These are phyloP conservation scores for Colletotrichum higginsianum DNA, from an alignment of 2,329 filamentous ascomycete genomes.

Conservation along the genomic window DNA sequence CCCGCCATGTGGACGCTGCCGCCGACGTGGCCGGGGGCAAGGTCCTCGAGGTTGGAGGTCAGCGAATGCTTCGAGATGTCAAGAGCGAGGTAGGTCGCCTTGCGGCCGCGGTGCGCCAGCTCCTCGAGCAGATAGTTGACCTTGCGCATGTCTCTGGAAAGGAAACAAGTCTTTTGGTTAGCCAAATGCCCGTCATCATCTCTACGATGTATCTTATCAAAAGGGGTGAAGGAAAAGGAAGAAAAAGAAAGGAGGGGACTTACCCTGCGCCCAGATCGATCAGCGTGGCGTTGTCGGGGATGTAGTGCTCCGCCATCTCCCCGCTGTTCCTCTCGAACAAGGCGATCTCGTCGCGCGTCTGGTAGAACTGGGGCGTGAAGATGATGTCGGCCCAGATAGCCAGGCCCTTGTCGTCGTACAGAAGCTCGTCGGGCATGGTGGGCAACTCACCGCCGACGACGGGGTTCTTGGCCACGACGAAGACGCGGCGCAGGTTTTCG, in stretches of 20 bases:
- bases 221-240: conserved; percentile 28
- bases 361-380: conserved; percentile 57
- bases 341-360: conserved; percentile 57
- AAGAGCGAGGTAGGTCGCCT: conserved; percentile 56
- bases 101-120: conserved; percentile 50
- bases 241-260: conserved; percentile 42
- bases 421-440: conserved; percentile 56
- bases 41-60: conserved; percentile 51
- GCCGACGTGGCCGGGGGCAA: conserved; percentile 50
- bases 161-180: neutral
- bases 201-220: neutral
- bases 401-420: conserved; percentile 57
- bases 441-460: conserved; percentile 46
- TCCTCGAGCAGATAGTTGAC: conserved; percentile 55
- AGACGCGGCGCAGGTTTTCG: conserved; percentile 45
- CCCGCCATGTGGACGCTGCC: conserved; percentile 53
- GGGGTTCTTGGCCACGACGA: neutral
- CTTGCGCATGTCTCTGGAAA: conserved; percentile 57
- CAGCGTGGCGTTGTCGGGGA: conserved; percentile 51
- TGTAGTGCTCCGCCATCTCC: conserved; percentile 52
- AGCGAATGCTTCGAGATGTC: conserved; percentile 58
- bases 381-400: conserved; percentile 60
- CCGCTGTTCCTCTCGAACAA: conserved; percentile 54
- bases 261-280: conserved; percentile 60
- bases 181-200: neutral